Percentiles rank a stretch among this genome's conserved stretches.
These are phyloP conservation scores for Choiromyces venosus DNA, from an alignment of 495 filamentous ascomycete genomes.

Conservation along the genomic window DNA sequence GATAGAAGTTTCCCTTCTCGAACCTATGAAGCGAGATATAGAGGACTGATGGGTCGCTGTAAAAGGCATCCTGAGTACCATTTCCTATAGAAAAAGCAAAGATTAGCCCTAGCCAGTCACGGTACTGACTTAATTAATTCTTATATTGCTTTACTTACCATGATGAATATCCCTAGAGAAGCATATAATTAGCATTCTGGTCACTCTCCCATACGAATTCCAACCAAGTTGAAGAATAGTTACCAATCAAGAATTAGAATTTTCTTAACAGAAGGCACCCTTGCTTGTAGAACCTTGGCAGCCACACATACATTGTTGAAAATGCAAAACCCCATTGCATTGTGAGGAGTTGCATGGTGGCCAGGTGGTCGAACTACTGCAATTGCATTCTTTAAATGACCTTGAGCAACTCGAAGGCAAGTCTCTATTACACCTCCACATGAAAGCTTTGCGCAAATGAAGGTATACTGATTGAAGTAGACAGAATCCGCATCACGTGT, in stretches of 20 bases:
- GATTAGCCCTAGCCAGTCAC: neutral
- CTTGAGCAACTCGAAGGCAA: slow-evolving; percentile 71
- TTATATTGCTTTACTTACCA: slow-evolving; percentile 45
- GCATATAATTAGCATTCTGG: slow-evolving; percentile 38
- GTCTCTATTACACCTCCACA: slow-evolving; percentile 96
- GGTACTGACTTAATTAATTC: neutral
- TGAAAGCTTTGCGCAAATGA: slow-evolving; percentile 70
- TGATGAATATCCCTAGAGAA: slow-evolving; percentile 58
- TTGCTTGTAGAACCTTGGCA: slow-evolving; percentile 69
- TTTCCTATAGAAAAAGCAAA: slow-evolving; percentile 62
- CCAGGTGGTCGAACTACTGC: slow-evolving; percentile 91
- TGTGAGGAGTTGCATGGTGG: slow-evolving; percentile 82
- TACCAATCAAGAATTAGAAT: slow-evolving; percentile 94
- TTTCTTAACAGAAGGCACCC: slow-evolving; percentile 70
- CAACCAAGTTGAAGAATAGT: slow-evolving; percentile 43
- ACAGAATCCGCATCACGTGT: slow-evolving; percentile 67
- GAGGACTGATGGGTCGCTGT: slow-evolving; percentile 86
- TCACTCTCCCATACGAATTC: neutral
- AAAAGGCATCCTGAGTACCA: slow-evolving; percentile 94
- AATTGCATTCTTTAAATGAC: slow-evolving; percentile 84
- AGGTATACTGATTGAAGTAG: slow-evolving; percentile 80
- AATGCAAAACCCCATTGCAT: slow-evolving; percentile 87
- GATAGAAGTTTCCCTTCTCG: slow-evolving; percentile 76
- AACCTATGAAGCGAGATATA: slow-evolving; percentile 97
- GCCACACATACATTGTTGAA: slow-evolving; percentile 97